Evolutionary conservation across 805 yeast species (phyloP).

Genomic region (Candida easanensis): DNA sequence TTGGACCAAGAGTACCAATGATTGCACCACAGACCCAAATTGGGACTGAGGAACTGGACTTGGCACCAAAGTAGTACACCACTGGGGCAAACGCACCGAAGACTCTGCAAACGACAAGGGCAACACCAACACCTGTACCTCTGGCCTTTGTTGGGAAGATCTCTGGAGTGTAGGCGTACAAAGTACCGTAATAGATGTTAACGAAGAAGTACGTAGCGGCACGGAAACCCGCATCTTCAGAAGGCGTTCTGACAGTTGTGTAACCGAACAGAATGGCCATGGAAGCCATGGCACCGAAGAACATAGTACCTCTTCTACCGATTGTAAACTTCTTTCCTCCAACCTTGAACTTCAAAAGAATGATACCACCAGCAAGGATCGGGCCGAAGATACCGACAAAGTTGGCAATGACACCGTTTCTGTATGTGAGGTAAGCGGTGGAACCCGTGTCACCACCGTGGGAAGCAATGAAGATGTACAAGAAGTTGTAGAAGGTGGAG

Average conservation of each 20-base stretch:
- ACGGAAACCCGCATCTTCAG: slow-evolving; percentile 48
- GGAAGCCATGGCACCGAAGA: slow-evolving; percentile 47
- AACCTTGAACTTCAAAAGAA: slow-evolving; percentile 16
- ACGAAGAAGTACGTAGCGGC: slow-evolving; percentile 47
- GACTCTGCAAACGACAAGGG: slow-evolving; percentile 51
- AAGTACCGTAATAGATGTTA: slow-evolving; percentile 52
- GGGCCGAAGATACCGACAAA: slow-evolving; percentile 49
- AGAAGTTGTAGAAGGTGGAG: slow-evolving; percentile 50
- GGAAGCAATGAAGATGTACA: slow-evolving; percentile 47
- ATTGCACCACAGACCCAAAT: slow-evolving; percentile 60
- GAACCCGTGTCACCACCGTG: slow-evolving; percentile 47
- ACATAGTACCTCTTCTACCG: slow-evolving; percentile 59
- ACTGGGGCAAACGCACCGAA: slow-evolving; percentile 59
- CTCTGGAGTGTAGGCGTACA: slow-evolving; percentile 68
- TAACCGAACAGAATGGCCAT: slow-evolving; percentile 62
- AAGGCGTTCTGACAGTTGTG: slow-evolving; percentile 55
- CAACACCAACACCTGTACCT: slow-evolving; percentile 61
- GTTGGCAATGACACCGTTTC: slow-evolving; percentile 46
- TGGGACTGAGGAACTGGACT: slow-evolving; percentile 52
- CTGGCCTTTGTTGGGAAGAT: slow-evolving; percentile 50
- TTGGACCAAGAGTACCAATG: slow-evolving; percentile 45
- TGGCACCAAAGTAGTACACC: slow-evolving; percentile 44
- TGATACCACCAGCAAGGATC: slow-evolving; percentile 40
- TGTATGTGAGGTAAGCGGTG: slow-evolving; percentile 39
- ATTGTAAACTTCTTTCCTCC: slow-evolving; percentile 23